Evolutionary conservation across 2,329 filamentous ascomycete species (phyloP), one percentile per base, ranked within the genome.

Genomic region (Colletotrichum endophyticum): DNA sequence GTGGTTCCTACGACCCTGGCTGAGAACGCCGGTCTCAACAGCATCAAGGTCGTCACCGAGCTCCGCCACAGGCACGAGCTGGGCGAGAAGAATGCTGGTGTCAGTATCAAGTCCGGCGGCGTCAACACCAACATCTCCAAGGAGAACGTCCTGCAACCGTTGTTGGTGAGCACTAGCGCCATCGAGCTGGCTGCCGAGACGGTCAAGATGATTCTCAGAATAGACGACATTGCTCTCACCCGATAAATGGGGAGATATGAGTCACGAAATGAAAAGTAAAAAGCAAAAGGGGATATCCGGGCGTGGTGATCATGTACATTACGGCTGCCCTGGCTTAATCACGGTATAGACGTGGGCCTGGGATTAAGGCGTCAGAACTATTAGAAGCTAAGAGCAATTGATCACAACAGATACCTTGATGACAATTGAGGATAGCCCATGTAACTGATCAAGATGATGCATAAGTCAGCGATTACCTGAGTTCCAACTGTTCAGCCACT

Each of bases 31-130:
- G 97, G 97, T 66, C 90, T 99, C 78, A 99, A 99, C 90, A 96
- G 95, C 85, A 99, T 99, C 91, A 98, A 98, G 88, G 97, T 99
- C 32, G 97, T 99, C 63, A 99, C 97, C 30, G 97, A 99, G 82
- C 88, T 99, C 83, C 92, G 97, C 83, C 96, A 98, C 87, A 93
- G 96, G 82, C 97, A 99, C 87, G 97, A 97, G 81, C 94, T 96
- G 86, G 97, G 96, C 72, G 96, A 99, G 91, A 94, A 94, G 88
- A 98, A 98, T 82, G 97, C 98, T 2, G 98, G 97, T 81, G 96
- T 99, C 78, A 98, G 96, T 88, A 99, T 99, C 90, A 97, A 98
- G 91, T 96, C 95, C 79, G 96, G 97, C 56, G 97, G 97, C 76
- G 97, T 99, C 79, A 98, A 98, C 91, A 93, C 94, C 80, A 98